Evolutionary conservation across 1,284 basidiomycete genomes (phyloP).

Genomic region (Leccinum subrobustum): DNA sequence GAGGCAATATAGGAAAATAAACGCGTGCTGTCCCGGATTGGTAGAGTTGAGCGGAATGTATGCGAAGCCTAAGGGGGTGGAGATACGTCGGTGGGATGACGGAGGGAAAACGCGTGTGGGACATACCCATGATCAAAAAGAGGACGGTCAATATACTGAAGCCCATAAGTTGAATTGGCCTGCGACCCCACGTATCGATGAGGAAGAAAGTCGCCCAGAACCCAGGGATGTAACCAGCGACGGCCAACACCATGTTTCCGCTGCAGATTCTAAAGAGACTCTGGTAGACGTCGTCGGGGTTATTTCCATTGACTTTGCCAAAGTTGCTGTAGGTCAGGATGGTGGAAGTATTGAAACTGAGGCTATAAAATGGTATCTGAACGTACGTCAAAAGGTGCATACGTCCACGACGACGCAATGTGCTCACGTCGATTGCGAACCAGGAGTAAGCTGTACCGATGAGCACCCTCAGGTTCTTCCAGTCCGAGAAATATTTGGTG

Average conservation of each 20-base stretch:
- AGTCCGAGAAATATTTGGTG: slow-evolving; percentile 41
- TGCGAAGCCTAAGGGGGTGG: slow-evolving; percentile 44
- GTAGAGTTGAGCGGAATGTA: slow-evolving; percentile 54
- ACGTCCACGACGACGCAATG: background rate
- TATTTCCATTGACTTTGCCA: slow-evolving; percentile 22
- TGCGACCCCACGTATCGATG: slow-evolving; percentile 53
- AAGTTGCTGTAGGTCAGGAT: slow-evolving; percentile 35
- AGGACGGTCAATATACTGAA: slow-evolving; percentile 54
- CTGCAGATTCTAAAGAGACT: slow-evolving; percentile 34
- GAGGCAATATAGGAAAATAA: slow-evolving; percentile 65
- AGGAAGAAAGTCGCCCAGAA: slow-evolving; percentile 49
- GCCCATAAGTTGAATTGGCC: slow-evolving; percentile 57
- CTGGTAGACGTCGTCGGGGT: slow-evolving; percentile 28
- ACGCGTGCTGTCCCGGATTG: slow-evolving; percentile 39
- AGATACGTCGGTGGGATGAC: background rate
- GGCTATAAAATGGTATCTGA: slow-evolving; percentile 61
- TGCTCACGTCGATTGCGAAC: slow-evolving; percentile 59
- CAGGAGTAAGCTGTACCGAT: slow-evolving; percentile 52
- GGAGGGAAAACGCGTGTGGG: background rate
- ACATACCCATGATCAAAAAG: slow-evolving; percentile 49
- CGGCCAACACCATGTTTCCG: slow-evolving; percentile 46
- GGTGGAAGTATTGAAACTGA: slow-evolving; percentile 58
- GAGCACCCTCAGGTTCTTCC: slow-evolving; percentile 46
- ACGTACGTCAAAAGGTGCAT: slow-evolving; percentile 14
- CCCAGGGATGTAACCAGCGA: slow-evolving; percentile 52